Conservation (phyloP, 345 rosid genomes). For the Linum trigynum region DNA sequence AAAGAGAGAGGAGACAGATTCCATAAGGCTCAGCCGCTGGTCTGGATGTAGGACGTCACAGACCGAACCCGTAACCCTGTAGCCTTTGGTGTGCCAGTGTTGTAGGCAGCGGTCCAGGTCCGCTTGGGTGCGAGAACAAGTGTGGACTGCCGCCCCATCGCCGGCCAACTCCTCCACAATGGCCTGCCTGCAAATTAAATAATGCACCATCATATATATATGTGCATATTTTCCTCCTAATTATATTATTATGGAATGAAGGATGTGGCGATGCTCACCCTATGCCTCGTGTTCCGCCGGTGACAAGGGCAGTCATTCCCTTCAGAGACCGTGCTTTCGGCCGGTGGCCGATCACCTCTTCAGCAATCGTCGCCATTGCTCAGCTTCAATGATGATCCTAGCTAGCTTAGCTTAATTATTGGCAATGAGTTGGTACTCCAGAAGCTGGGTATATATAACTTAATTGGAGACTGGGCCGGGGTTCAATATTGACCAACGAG, state of each 20-base stretch:
- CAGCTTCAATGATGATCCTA: no score
- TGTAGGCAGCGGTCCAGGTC: neutral
- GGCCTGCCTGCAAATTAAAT: neutral
- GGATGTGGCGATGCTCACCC: neutral
- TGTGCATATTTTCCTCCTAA: neutral
- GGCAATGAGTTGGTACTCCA: no score
- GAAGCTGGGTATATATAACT: no score
- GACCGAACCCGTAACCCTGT: neutral
- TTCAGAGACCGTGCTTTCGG: neutral
- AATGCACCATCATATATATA: neutral
- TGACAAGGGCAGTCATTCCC: slow-evolving; percentile 3
- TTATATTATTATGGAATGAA: neutral
- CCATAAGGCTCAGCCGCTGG: neutral
- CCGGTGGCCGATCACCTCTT: neutral
- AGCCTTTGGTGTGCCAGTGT: neutral
- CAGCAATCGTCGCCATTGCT: no score
- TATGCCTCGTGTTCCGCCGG: slow-evolving; percentile 3
- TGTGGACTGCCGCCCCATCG: neutral
- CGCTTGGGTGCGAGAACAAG: neutral
- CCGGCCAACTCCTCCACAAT: neutral
- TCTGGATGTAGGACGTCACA: neutral
- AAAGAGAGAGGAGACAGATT: neutral
- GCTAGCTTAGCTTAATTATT: no score
- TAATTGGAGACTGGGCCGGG: no score
- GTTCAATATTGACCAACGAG: no score